Base-by-base conservation (phyloP, 148 eudicot species). In the Fagopyrum esculentum region DNA sequence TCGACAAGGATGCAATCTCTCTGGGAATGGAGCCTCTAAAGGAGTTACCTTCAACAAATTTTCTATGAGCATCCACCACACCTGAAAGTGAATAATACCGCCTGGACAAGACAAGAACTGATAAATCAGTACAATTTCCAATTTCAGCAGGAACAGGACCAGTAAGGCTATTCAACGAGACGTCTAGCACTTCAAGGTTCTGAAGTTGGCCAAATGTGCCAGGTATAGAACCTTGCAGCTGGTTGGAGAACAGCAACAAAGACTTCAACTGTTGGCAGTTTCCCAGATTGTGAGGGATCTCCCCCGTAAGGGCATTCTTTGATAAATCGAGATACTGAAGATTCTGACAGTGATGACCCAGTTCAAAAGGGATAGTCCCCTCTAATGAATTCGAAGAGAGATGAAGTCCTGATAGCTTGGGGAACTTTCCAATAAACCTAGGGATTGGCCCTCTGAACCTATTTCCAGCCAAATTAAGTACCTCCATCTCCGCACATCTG, bases 401-500 rank as follows among this genome's bases (percentile, higher is more conserved):
- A 78, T 85, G 85, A 44, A 87, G 75, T 56, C 84, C 88, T 77
- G 84, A 81, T 78, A 89, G 52, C 43, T 60, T 55, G 12, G 84
- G 80, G 77, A 89, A 71, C 43, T 61, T 55, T 5, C 89, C 87
- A 73, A 89, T 46, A 80, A 84, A 87, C 59, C 56, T 74, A 0
- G 93, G 93, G 68, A 89, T 78, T 1, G 90, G 55, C 49, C 93
- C 90, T 29, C 84, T 85, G 64, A 89, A 6, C 44, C 45, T 77
- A 84, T 89, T 89, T 57, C 93, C 87, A 77, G 93, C 87, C 70
- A 89, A 80, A 81, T 87, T 86, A 78, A 89, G 75, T 48, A 87
- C 74, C 73, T 87, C 85, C 45, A 89, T 74, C 50, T 75, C 77
- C 60, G 7, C 64, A 81, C 81, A 87, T 72, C 71, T 73, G 5